Base-by-base conservation (phyloP, 768 basidiomycete species). In the Phlebiopsis flavidoalba region DNA sequence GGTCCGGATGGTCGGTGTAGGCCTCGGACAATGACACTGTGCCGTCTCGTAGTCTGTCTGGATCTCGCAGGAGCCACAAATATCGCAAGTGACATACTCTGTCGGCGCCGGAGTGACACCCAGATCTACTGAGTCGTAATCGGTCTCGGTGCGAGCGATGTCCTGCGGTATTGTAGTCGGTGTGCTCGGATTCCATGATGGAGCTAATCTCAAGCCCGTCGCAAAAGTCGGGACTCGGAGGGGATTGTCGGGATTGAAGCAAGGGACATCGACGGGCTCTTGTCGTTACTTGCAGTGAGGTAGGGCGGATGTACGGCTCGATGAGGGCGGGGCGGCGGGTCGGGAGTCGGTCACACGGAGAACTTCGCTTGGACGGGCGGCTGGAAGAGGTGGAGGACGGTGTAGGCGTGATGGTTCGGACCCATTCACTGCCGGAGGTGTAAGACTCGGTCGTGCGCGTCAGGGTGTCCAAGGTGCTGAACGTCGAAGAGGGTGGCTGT, bases 211-310 rank as follows among this genome's bases (percentile, higher is more conserved):
- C 74, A n/a, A n/a, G 11, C 75, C 75, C 0, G 80, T 79, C 40
- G 65, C 66, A 57, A 74, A 81, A 53, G n/a, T 79, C 77, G 0
- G n/a, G 74, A 78, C 55, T 82, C 63, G 1, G 82, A 85, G 12
- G 85, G 85, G 62, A 86, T 86, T 3, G 80, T 82, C 0, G 84
- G 84, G 58, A 86, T 71, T 5, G 84, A 86, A 59, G 75, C 76
- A 70, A 81, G 84, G 0, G 84, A 86, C 6, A 77, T 36, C 5
- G 60, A 40, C 1, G 63, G 63, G 46, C 63, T 64, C 47, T 64
- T 64, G 26, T 31, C 26, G 40, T 7, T 14, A 14, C 40, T 43
- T 7, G 63, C 63, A 19, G 59, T 64, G 22, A 52, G 48, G 45
- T 61, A 64, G 19, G n/a, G 10, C 59, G 21, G 53, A 58, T 5